Conservation (phyloP, 306 rosid genomes). For the Prunus mira region DNA sequence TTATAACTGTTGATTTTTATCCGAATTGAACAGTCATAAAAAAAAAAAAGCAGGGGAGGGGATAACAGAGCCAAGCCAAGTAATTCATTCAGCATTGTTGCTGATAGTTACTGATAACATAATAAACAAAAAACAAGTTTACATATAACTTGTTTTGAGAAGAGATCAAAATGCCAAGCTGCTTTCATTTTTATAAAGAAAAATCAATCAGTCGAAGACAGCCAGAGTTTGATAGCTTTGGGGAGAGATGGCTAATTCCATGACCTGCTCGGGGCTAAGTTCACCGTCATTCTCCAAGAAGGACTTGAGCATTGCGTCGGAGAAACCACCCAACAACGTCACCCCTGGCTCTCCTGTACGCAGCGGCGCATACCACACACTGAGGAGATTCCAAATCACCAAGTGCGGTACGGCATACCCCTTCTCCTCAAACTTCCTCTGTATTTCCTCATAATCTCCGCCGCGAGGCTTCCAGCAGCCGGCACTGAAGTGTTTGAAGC, state of each 20-base stretch:
- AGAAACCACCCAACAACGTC: conserved; percentile 57
- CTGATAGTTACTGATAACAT: too few relatives aligned
- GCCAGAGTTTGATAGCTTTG: conserved; percentile 34
- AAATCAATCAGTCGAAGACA: conserved; percentile 30
- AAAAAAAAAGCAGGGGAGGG: too few relatives aligned
- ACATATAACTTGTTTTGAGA: too few relatives aligned
- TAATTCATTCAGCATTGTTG: too few relatives aligned
- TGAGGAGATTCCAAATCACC: conserved; percentile 59
- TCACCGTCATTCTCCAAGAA: conserved; percentile 45
- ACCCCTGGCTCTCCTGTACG: conserved; percentile 41
- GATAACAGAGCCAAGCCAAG: too few relatives aligned
- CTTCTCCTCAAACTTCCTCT: conserved; percentile 40
- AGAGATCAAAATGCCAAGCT: too few relatives aligned
- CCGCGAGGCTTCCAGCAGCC: too few relatives aligned
- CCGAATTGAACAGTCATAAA: too few relatives aligned
- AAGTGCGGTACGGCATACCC: conserved; percentile 58
- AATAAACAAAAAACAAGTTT: too few relatives aligned
- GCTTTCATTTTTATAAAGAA: too few relatives aligned
- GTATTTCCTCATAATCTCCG: conserved; percentile 28
- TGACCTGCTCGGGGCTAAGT: conserved; percentile 22
- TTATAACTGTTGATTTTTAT: too few relatives aligned
- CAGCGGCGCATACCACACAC: conserved; percentile 32
- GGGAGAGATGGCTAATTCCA: conserved; percentile 46
- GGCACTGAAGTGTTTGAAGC: conserved; percentile 14
- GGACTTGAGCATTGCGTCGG: conserved; percentile 49